Percentiles rank a stretch among this genome's conserved stretches.
Evolutionary conservation across 148 eudicot species (phyloP).

Genomic region (Chenopodium berlandieri): DNA sequence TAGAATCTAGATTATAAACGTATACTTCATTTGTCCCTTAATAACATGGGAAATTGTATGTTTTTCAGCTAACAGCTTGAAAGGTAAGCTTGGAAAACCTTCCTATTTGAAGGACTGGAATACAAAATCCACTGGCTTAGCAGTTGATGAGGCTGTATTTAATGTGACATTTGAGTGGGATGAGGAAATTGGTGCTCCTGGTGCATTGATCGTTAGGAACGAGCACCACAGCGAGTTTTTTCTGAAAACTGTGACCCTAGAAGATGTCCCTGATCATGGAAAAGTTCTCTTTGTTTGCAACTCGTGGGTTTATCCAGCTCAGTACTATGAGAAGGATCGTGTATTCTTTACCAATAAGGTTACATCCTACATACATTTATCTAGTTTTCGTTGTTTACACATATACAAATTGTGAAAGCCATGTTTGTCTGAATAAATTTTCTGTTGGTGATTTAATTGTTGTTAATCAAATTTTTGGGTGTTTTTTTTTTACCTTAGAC

Average conservation of each 20-base stretch:
- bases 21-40: neutral
- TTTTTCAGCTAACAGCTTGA: constrained; percentile 23
- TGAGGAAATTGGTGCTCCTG: constrained; percentile 56
- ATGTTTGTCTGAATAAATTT: neutral
- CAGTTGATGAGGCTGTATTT: constrained; percentile 45
- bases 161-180: constrained; percentile 62
- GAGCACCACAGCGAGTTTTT: constrained; percentile 67
- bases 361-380: neutral
- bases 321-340: constrained; percentile 47
- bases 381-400: neutral
- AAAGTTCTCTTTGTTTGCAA: constrained; percentile 62
- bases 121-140: constrained; percentile 27
- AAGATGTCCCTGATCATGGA: constrained; percentile 50
- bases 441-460: neutral
- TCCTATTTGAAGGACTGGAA: constrained; percentile 50
- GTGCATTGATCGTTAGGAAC: constrained; percentile 60
- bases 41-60: constrained; percentile 1
- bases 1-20: too few relatives aligned
- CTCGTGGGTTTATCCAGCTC: constrained; percentile 74
- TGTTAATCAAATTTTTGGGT: neutral
- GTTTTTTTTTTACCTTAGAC: constrained; percentile 31
- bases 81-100: constrained; percentile 35
- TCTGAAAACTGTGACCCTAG: constrained; percentile 63
- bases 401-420: neutral
- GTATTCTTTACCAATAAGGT: constrained; percentile 87